Conservation (phyloP, 208 protist species). For the Crithidia bombi region DNA sequence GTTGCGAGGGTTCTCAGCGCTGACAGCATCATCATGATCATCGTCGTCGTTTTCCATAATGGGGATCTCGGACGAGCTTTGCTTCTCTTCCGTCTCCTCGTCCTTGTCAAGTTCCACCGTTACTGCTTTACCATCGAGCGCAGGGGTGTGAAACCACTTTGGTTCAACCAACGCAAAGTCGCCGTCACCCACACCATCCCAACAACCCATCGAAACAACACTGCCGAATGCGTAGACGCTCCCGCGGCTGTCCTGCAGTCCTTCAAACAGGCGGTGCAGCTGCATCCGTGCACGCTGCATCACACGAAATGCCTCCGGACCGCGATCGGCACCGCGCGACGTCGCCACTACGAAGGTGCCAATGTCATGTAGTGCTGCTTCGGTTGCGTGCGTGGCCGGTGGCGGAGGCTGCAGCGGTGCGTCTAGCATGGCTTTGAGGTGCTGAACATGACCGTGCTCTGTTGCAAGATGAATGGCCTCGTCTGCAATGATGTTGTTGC, state of each 20-base stretch:
- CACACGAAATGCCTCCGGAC: slow-evolving; percentile 46
- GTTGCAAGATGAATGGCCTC: slow-evolving; percentile 1
- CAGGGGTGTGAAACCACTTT: slow-evolving; percentile 1
- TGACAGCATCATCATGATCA: slow-evolving; percentile 1
- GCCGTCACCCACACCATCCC: slow-evolving; percentile 78
- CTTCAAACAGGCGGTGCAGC: slow-evolving; percentile 35
- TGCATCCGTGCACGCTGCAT: slow-evolving; percentile 53
- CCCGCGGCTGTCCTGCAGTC: not conserved
- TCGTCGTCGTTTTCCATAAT: not conserved
- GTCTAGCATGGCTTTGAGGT: slow-evolving; percentile 11
- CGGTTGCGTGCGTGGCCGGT: not conserved
- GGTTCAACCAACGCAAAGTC: slow-evolving; percentile 69
- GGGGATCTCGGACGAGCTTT: not conserved
- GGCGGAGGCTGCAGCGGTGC: not conserved
- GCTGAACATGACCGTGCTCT: slow-evolving; percentile 40
- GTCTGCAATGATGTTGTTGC: slow-evolving; percentile 43
- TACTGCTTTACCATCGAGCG: not conserved
- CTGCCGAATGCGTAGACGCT: slow-evolving; percentile 78
- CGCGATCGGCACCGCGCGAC: slow-evolving; percentile 47
- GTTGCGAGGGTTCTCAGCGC: not conserved
- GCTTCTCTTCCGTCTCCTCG: not conserved
- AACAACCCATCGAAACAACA: slow-evolving; percentile 70
- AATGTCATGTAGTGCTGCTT: slow-evolving; percentile 2
- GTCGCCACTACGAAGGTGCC: slow-evolving; percentile 44
- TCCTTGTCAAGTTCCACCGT: not conserved